Percentiles rank a stretch among this genome's conserved stretches.
phyloP scores from a whole-genome alignment of 148 eudicot species.

The Silene uniflora region DNA sequence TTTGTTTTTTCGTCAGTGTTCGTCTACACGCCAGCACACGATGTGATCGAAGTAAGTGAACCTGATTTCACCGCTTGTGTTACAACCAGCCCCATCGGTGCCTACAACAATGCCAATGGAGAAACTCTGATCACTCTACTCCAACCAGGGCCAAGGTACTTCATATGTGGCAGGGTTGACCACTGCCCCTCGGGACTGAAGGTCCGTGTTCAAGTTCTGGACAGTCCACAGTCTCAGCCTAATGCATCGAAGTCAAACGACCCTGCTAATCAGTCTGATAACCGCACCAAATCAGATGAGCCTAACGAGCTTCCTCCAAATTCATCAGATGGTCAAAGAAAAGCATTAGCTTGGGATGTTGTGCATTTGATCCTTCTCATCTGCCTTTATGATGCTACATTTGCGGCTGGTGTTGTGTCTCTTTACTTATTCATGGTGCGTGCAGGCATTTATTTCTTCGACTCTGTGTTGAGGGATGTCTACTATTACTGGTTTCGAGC shows the following conservation, averaged over 20 bases:
- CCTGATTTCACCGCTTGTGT: conserved; percentile 8
- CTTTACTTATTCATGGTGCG: background rate
- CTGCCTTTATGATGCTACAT: background rate
- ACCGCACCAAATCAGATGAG: background rate
- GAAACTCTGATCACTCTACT: conserved; percentile 19
- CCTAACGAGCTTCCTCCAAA: background rate
- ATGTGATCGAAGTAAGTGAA: conserved; percentile 21
- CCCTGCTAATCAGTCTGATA: background rate
- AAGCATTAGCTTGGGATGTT: background rate
- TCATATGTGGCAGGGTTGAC: conserved; percentile 21
- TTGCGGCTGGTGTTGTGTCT: background rate
- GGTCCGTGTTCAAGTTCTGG: conserved; percentile 11
- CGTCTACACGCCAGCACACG: conserved; percentile 24
- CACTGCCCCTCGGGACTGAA: conserved; percentile 23
- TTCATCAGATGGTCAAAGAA: background rate
- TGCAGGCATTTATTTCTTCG: background rate
- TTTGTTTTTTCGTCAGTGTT: conserved; percentile 1
- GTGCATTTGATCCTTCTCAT: background rate
- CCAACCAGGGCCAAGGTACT: conserved; percentile 26
- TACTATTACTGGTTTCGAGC: background rate
- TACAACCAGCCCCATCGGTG: conserved; percentile 15
- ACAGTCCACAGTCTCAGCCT: conserved; percentile 6
- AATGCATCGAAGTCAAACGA: background rate
- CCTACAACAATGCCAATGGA: conserved; percentile 13
- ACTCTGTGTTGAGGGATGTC: background rate